phyloP scores from a whole-genome alignment of 2,329 filamentous ascomycete species.

The Botryotinia convoluta region DNA sequence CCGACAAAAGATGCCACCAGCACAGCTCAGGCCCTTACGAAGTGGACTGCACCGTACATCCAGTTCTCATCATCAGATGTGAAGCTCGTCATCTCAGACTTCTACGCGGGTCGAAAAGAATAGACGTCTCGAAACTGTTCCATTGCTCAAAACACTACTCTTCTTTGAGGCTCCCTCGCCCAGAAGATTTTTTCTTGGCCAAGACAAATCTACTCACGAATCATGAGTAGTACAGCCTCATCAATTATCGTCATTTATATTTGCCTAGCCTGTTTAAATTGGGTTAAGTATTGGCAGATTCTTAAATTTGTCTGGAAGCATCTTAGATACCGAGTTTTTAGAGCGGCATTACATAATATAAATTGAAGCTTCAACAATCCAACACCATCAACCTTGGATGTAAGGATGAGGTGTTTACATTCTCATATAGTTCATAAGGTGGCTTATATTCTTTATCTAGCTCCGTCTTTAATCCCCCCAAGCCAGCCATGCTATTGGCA shows the following conservation, averaged over 20 bases:
- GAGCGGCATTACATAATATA: neutral
- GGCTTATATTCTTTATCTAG: constrained; percentile 4
- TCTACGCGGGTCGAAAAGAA: neutral
- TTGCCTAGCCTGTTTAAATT: neutral
- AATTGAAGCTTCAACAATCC: neutral
- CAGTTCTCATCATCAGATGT: neutral
- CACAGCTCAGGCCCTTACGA: neutral
- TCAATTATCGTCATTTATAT: neutral
- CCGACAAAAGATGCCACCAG: neutral
- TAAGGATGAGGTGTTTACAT: neutral
- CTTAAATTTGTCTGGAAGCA: neutral
- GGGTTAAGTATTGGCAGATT: neutral
- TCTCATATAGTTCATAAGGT: neutral
- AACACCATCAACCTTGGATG: neutral
- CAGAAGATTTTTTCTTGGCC: neutral
- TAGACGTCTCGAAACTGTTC: neutral
- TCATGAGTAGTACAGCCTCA: neutral
- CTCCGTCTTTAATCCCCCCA: too few species aligned
- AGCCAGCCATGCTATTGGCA: neutral
- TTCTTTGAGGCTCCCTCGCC: neutral
- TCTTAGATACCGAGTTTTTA: neutral
- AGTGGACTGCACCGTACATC: too few species aligned
- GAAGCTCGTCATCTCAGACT: neutral
- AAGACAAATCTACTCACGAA: neutral
- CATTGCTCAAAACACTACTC: neutral